Evolutionary conservation across 768 basidiomycete species (phyloP).

Genomic region (Hygrophorus pudorinus): DNA sequence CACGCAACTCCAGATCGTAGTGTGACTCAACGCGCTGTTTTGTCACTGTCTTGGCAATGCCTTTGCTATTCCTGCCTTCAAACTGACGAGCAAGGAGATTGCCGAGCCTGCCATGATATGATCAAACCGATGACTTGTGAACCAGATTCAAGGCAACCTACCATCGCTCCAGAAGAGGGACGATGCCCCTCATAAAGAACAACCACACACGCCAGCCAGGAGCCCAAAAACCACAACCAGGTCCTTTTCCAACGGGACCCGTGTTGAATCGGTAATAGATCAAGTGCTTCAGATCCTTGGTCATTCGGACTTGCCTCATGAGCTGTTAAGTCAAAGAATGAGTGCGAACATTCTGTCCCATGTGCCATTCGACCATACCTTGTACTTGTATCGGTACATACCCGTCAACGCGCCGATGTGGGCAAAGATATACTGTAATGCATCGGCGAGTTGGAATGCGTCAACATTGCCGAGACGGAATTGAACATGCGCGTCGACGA

Average conservation of each 20-base stretch:
- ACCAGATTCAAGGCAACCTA: conserved; percentile 16
- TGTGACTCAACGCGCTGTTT: conserved; percentile 99
- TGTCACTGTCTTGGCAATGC: conserved; percentile 95
- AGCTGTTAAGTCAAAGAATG: conserved; percentile 36
- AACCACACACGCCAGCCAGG: conserved; percentile 99
- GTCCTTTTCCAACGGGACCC: conserved; percentile 97
- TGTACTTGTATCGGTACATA: conserved; percentile 99
- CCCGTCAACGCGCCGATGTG: conserved; percentile 98
- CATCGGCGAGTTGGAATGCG: conserved; percentile 98
- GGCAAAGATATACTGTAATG: conserved; percentile 93
- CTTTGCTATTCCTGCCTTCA: conserved; percentile 94
- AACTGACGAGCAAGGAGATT: conserved; percentile 97
- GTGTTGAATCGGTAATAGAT: conserved; percentile 99
- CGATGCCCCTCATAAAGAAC: conserved; percentile 99
- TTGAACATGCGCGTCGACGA: conserved; percentile 98
- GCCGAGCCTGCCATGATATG: conserved; percentile 50
- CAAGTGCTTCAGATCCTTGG: conserved; percentile 96
- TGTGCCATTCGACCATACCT: conserved; percentile 36
- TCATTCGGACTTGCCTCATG: conserved; percentile 99
- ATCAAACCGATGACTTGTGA: not conserved
- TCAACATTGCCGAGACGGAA: conserved; percentile 98
- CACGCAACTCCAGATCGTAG: conserved; percentile 93
- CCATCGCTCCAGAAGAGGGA: conserved; percentile 96
- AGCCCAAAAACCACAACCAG: conserved; percentile 99
- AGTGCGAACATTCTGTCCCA: not conserved